phyloP scores from a whole-genome alignment of 1,139 yeast genomes.

The Candida dubliniensis region DNA sequence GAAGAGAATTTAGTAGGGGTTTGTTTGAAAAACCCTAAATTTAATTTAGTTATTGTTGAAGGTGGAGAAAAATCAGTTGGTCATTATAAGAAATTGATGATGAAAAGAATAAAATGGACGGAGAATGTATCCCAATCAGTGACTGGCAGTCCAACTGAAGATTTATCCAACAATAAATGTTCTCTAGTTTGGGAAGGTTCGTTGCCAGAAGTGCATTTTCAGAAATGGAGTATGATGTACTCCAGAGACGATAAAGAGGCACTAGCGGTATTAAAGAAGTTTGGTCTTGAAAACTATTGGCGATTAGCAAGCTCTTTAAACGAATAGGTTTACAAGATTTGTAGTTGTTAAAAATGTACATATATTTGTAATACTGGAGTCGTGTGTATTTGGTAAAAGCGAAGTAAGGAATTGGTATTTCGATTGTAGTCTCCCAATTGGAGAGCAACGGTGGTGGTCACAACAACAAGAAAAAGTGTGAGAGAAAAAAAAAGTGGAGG shows the following conservation, averaged over 20 bases:
- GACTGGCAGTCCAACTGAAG: slow-evolving; percentile 20
- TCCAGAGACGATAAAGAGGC: slow-evolving; percentile 57
- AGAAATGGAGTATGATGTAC: slow-evolving; percentile 59
- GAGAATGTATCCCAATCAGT: slow-evolving; percentile 14
- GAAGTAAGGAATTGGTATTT: slow-evolving; percentile 3
- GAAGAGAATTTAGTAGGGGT: slow-evolving; percentile 69
- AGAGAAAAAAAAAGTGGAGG: neutral
- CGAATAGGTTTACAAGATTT: slow-evolving; percentile 2
- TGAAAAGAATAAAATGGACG: slow-evolving; percentile 70
- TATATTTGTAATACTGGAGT: neutral
- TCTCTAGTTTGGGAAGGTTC: slow-evolving; percentile 77
- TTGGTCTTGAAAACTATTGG: slow-evolving; percentile 64
- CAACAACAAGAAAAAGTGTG: neutral
- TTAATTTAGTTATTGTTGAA: slow-evolving; percentile 66
- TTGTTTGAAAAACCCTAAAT: slow-evolving; percentile 39
- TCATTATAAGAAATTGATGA: slow-evolving; percentile 62
- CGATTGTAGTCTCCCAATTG: slow-evolving; percentile 3
- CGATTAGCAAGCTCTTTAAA: slow-evolving; percentile 35
- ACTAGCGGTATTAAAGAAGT: slow-evolving; percentile 47
- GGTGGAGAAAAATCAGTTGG: slow-evolving; percentile 65
- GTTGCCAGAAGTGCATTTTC: slow-evolving; percentile 51
- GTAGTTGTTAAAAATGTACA: too few species aligned
- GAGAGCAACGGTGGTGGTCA: neutral
- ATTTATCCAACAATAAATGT: slow-evolving; percentile 52
- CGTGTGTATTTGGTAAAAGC: slow-evolving; percentile 8